phyloP scores from a whole-genome alignment of 2,329 filamentous ascomycete species.

The Epichloe elymi region DNA sequence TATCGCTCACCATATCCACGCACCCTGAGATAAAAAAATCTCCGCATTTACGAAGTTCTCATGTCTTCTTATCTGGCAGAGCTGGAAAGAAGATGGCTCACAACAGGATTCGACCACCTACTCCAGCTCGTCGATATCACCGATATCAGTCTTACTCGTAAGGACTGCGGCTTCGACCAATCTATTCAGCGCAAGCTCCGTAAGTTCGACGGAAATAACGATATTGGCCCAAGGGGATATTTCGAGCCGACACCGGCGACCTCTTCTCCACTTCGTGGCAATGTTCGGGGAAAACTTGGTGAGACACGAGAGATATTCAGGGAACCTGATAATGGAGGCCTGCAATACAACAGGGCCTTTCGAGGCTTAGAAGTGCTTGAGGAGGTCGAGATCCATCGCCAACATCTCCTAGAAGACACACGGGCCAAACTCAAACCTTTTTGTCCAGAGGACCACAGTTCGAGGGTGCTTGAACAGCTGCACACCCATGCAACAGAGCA shows the following conservation, averaged over 20 bases:
- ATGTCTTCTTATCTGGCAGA: constrained; percentile 18
- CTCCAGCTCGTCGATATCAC: constrained; percentile 13
- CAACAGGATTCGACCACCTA: constrained; percentile 13
- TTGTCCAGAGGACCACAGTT: constrained; percentile 6
- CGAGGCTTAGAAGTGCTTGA: constrained; percentile 20
- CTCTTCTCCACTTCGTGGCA: constrained; percentile 5
- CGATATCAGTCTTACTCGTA: constrained; percentile 8
- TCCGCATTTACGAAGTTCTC: neutral
- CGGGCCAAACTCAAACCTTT: constrained; percentile 7
- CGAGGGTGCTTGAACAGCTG: constrained; percentile 17
- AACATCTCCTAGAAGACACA: constrained; percentile 14
- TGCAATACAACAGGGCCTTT: constrained; percentile 14
- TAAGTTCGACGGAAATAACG: constrained; percentile 17
- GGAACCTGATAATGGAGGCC: constrained; percentile 14
- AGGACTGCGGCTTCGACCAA: constrained; percentile 21
- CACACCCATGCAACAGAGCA: constrained; percentile 15
- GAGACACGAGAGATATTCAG: constrained; percentile 16
- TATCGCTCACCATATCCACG: neutral
- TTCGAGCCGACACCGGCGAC: neutral
- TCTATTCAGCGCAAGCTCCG: constrained; percentile 17
- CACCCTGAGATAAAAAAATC: neutral
- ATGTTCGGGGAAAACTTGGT: constrained; percentile 16
- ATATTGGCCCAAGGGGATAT: constrained; percentile 5
- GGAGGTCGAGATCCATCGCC: constrained; percentile 19
- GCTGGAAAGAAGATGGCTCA: constrained; percentile 23